phyloP scores from a whole-genome alignment of 331 rosid species.

The Quercus phellos region DNA sequence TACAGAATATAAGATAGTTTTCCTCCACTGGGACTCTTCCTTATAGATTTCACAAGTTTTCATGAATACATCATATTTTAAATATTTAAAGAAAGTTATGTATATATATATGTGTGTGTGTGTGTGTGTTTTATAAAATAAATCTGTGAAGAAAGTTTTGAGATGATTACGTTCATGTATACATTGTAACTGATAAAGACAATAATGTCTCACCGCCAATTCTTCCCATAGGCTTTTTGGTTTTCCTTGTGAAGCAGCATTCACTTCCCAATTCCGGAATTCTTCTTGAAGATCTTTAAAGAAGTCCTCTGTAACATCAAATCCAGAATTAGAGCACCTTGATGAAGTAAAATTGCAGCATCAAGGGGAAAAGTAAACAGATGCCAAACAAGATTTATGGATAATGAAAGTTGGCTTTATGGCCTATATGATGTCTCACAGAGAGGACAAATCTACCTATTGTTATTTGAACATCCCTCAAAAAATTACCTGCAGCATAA shows the following conservation, averaged over 20 bases:
- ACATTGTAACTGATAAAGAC: constrained; percentile 1
- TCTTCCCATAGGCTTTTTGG: constrained; percentile 99
- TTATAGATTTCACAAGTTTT: not conserved
- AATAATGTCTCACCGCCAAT: constrained; percentile 55
- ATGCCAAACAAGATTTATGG: constrained; percentile 19
- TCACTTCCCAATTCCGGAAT: constrained; percentile 93
- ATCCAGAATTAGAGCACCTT: constrained; percentile 22
- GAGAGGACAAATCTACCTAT: constrained; percentile 87
- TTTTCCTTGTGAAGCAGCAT: constrained; percentile 68
- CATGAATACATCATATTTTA: not conserved
- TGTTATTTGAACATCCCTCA: constrained; percentile 96
- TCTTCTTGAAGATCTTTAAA: constrained; percentile 88
- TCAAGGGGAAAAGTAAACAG: constrained; percentile 4
- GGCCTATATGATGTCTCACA: constrained; percentile 36
- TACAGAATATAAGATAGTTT: constrained; percentile 5
- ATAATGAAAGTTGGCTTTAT: constrained; percentile 31
- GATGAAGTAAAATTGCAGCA: constrained; percentile 5
- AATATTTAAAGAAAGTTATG: not conserved
- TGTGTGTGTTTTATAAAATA: not conserved
- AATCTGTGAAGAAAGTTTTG: not conserved
- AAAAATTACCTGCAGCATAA: constrained; percentile 86
- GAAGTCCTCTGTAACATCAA: constrained; percentile 64
- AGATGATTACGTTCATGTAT: not conserved
- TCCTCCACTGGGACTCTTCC: not conserved
- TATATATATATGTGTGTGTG: not conserved